Evolutionary conservation across 805 yeast species (phyloP).

Genomic region (Candida suzukii): DNA sequence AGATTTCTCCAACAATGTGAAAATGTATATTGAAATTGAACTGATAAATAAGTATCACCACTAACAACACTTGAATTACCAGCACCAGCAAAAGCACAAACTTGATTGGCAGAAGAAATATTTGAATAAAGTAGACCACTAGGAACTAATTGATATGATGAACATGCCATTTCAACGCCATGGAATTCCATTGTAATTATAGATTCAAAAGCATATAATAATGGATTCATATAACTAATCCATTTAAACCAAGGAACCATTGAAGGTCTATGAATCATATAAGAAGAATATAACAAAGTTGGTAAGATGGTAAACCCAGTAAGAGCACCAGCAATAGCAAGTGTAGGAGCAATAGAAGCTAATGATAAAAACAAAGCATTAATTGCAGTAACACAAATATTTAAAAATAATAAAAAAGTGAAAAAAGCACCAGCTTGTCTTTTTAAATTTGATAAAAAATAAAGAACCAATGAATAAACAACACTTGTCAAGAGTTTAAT

Average conservation of each 20-base stretch:
- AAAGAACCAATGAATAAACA: constrained; percentile 36
- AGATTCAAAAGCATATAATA: constrained; percentile 45
- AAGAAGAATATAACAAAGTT: constrained; percentile 54
- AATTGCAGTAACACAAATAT: constrained; percentile 34
- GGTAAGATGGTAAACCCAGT: constrained; percentile 51
- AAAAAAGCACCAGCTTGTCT: constrained; percentile 50
- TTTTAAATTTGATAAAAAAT: constrained; percentile 48
- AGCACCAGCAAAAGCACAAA: constrained; percentile 51
- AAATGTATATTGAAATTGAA: constrained; percentile 43
- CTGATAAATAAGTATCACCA: constrained; percentile 43
- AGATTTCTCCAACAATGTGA: constrained; percentile 75
- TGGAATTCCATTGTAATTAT: constrained; percentile 53
- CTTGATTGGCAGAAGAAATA: constrained; percentile 29
- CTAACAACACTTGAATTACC: constrained; percentile 40
- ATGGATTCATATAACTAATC: constrained; percentile 43
- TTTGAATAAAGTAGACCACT: constrained; percentile 45
- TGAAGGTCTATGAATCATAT: constrained; percentile 48
- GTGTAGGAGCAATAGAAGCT: constrained; percentile 41
- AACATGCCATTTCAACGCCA: constrained; percentile 45
- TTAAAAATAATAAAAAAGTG: constrained; percentile 36
- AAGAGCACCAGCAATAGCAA: constrained; percentile 51
- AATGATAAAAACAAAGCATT: constrained; percentile 45
- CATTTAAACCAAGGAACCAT: constrained; percentile 62
- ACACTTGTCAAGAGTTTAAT: constrained; percentile 43
- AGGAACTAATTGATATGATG: constrained; percentile 37